Percentiles rank a stretch among this genome's conserved stretches.
These are phyloP conservation scores for Neonectria faginata DNA, from an alignment of 2,329 filamentous ascomycete genomes.

Conservation along the genomic window DNA sequence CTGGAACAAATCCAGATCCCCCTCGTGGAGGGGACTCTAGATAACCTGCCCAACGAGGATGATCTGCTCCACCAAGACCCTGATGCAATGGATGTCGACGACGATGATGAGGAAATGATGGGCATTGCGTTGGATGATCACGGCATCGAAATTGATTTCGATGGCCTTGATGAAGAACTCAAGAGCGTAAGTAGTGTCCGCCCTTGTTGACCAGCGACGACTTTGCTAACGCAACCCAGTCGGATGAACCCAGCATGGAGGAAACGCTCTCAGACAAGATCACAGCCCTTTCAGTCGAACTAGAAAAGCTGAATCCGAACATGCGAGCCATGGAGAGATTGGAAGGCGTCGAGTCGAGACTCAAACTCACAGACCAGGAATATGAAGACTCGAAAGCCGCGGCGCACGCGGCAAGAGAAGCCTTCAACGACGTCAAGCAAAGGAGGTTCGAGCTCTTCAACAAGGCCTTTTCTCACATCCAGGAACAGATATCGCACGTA, in stretches of 20 bases:
- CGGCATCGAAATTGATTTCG: conserved; percentile 91
- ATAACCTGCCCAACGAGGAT: conserved; percentile 89
- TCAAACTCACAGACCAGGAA: conserved; percentile 87
- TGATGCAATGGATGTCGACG: conserved; percentile 93
- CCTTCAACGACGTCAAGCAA: conserved; percentile 84
- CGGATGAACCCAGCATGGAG: conserved; percentile 77
- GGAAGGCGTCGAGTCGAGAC: conserved; percentile 83
- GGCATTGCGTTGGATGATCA: conserved; percentile 83
- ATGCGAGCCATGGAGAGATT: conserved; percentile 95
- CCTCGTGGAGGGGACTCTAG: conserved; percentile 79
- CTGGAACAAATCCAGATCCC: conserved; percentile 93
- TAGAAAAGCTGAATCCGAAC: conserved; percentile 96
- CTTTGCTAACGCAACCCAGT: conserved; percentile 59
- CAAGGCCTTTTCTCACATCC: conserved; percentile 94
- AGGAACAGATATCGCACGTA: conserved; percentile 91
- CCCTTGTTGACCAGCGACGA: not conserved
- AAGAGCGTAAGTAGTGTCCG: conserved; percentile 70
- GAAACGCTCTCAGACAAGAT: conserved; percentile 83
- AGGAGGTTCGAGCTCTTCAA: conserved; percentile 92
- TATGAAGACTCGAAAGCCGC: conserved; percentile 85
- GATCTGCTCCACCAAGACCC: conserved; percentile 79
- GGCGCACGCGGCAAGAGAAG: conserved; percentile 81
- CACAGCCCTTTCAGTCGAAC: conserved; percentile 76
- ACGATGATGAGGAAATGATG: conserved; percentile 69
- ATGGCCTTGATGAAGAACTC: conserved; percentile 82